A percentile compares a stretch with the other conserved stretches of the same genome.
Conservation (phyloP, 768 basidiomycete genomes). For the Exsudoporus frostii region DNA sequence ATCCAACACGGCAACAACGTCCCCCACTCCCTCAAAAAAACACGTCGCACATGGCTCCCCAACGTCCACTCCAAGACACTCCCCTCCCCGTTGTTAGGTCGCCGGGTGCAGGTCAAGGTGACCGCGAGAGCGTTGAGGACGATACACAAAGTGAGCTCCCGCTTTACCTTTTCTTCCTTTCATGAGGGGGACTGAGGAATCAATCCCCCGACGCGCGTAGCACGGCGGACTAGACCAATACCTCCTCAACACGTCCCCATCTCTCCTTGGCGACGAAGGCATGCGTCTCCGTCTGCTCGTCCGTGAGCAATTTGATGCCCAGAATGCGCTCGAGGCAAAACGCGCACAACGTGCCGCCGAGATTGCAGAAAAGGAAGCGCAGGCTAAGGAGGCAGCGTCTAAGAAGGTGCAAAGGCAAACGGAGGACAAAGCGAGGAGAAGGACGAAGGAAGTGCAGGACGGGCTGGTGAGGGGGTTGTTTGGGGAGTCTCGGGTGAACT, state of each 20-base stretch:
- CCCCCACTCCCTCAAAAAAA: conserved; percentile 85
- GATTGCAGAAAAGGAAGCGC: conserved; percentile 15
- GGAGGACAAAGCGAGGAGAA: conserved; percentile 3
- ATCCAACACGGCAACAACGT: conserved; percentile 87
- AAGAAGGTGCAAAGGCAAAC: conserved; percentile 6
- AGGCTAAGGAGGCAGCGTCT: conserved; percentile 4
- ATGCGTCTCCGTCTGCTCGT: conserved; percentile 45
- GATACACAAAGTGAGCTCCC: conserved; percentile 61
- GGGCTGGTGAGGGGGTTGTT: conserved; percentile 20
- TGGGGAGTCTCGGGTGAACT: conserved; percentile 5
- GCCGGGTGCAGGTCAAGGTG: conserved; percentile 61
- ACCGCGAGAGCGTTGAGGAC: conserved; percentile 76
- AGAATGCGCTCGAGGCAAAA: conserved; percentile 17
- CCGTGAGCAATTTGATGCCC: conserved; percentile 29
- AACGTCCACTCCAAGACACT: conserved; percentile 80
- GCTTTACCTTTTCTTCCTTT: not conserved
- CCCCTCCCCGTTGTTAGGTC: conserved; percentile 60
- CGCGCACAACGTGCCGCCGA: conserved; percentile 20
- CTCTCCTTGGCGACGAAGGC: conserved; percentile 38
- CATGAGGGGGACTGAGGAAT: not conserved
- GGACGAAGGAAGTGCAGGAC: conserved; percentile 1
- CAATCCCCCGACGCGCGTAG: conserved; percentile 29
- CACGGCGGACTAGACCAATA: conserved; percentile 74
- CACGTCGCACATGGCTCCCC: conserved; percentile 83
- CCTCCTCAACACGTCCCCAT: conserved; percentile 45